phyloP scores from a whole-genome alignment of 140 eudicot species.

The Erigeron philadelphicus region DNA sequence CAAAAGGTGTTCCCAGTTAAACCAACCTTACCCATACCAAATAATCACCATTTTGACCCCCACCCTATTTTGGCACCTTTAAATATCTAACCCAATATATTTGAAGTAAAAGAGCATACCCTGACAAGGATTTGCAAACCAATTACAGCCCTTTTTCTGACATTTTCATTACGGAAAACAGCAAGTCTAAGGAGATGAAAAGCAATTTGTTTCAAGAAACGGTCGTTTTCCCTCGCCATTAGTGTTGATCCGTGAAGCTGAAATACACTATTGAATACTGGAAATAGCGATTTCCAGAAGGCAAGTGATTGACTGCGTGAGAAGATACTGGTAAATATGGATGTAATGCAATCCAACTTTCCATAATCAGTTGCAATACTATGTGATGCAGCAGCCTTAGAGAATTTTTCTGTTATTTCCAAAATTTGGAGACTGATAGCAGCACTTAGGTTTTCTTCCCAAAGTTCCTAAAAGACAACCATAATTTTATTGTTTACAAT shows the following conservation, averaged over 20 bases:
- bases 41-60: not conserved
- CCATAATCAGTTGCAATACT: slow-evolving; percentile 89
- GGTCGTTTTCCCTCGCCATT: slow-evolving; percentile 97
- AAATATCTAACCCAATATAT: not conserved
- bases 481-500: slow-evolving; percentile 8
- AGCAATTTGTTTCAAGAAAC: slow-evolving; percentile 89
- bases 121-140: slow-evolving; percentile 96
- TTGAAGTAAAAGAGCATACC: slow-evolving; percentile 36
- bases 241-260: slow-evolving; percentile 89
- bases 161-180: slow-evolving; percentile 80
- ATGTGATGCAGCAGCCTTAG: slow-evolving; percentile 71
- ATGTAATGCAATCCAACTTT: slow-evolving; percentile 88
- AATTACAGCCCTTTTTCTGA: slow-evolving; percentile 79
- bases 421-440: slow-evolving; percentile 87
- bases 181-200: slow-evolving; percentile 95
- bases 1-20: not conserved
- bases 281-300: slow-evolving; percentile 86
- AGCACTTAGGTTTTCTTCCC: slow-evolving; percentile 97
- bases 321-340: slow-evolving; percentile 74
- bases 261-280: slow-evolving; percentile 73
- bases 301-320: slow-evolving; percentile 81
- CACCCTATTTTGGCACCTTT: not conserved
- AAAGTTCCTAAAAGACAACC: slow-evolving; percentile 64
- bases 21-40: not conserved
- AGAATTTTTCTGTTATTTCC: slow-evolving; percentile 81